Conservation (phyloP, 208 protist species). For the Leishmania martiniquensis region DNA sequence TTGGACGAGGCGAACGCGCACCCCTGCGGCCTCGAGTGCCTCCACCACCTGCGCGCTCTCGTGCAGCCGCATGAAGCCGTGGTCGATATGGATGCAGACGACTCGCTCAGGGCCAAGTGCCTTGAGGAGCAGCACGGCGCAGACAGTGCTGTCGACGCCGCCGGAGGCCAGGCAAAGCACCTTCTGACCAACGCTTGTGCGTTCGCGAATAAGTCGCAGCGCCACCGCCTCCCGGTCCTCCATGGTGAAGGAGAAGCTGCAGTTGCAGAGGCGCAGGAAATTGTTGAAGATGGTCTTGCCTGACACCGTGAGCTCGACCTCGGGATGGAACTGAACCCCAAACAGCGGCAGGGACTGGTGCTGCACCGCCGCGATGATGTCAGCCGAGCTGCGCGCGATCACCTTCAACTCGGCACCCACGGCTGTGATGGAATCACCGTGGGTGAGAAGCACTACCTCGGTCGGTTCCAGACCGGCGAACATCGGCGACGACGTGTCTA, state of each 20-base stretch:
- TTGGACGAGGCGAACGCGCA: conserved; percentile 81
- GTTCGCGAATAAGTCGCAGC: conserved; percentile 89
- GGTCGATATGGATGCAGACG: conserved; percentile 97
- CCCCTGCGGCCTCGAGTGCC: conserved; percentile 74
- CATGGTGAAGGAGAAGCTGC: conserved; percentile 80
- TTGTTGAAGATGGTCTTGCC: conserved; percentile 95
- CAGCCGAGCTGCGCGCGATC: conserved; percentile 65
- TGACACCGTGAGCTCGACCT: conserved; percentile 96
- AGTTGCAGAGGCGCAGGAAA: conserved; percentile 92
- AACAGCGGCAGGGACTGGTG: conserved; percentile 71
- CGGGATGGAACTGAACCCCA: conserved; percentile 98
- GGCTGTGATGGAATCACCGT: conserved; percentile 90
- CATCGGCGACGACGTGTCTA: conserved; percentile 61
- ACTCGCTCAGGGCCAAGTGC: conserved; percentile 95
- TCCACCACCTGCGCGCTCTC: conserved; percentile 90
- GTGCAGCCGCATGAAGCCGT: conserved; percentile 97
- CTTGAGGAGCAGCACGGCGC: conserved; percentile 95
- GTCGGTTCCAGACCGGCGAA: conserved; percentile 62
- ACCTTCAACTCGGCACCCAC: conserved; percentile 50
- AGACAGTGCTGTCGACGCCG: conserved; percentile 98
- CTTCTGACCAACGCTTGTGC: conserved; percentile 84
- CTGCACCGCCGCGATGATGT: conserved; percentile 86
- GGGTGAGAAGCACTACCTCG: conserved; percentile 94
- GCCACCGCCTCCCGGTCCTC: conserved; percentile 90
- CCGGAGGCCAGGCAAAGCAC: conserved; percentile 97